Evolutionary conservation across 2,329 filamentous ascomycete genomes (phyloP), one percentile per base, ranked within the genome.

Genomic region (Beauveria pseudobassiana): DNA sequence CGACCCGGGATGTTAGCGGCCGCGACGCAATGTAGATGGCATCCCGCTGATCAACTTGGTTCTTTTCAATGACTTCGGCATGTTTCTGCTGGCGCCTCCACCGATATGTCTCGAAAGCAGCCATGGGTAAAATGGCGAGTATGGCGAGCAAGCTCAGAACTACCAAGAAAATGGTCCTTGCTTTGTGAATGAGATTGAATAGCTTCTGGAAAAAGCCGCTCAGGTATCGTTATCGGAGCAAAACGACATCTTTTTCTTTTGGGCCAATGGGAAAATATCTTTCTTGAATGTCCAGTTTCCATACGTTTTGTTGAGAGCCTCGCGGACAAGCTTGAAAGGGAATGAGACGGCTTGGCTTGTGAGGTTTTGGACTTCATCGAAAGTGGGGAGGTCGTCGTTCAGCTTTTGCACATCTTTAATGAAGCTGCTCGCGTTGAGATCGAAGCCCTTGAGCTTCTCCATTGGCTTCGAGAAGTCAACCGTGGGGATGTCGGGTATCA

Each of bases 201-300:
- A 98, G 79, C 14, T 80, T 80, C 62, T 87, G 78, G 74, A 99
- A 99, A 78, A 98, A 98, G 65, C 87, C 80, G 70, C 87, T 86
- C 74, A 99, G 89, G 84, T 86, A 66, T 90, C 83, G 75, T 95
- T 91, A 71, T 91, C 86, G 48, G 91, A 91, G 78, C 95, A 99
- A 77, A 99, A 98, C 1, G 83, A 87, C 59, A 99, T 80, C 43
- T 86, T 78, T 73, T 96, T 83, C 77, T 96, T 96, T 67, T 87
- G 78, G 1, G 95, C 92, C 3, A 96, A 82, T 0, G 93, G 91
- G 68, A 99, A 93, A 10, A 88, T 75, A 14, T 84, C 83, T 18
- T 86, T 82, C 71, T 97, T 86, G 71, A 98, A 96, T 38, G 80
- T 82, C 79, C 92, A 98, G 64, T 78, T 82, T 55, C 85, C 83